These are phyloP conservation scores for Cyamopsis tetragonoloba DNA, from an alignment of 306 rosid species.

Conservation along the genomic window DNA sequence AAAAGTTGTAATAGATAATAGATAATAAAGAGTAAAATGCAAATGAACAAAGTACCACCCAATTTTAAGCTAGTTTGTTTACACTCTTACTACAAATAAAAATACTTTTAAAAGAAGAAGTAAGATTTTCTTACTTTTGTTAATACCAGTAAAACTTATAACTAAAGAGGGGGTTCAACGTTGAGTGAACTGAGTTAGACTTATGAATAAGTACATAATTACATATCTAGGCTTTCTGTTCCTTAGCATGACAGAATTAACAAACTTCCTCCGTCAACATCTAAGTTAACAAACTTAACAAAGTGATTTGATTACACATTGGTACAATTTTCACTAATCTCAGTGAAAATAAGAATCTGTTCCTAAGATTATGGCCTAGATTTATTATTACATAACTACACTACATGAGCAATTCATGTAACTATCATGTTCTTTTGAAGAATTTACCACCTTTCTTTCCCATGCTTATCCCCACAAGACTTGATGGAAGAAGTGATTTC, in stretches of 20 bases:
- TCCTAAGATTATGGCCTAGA: conserved; percentile 20
- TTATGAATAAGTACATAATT: conserved; percentile 34
- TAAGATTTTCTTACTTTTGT: too few relatives aligned
- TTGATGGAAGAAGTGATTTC: conserved; percentile 69
- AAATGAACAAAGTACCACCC: too few relatives aligned
- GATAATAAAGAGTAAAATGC: too few relatives aligned
- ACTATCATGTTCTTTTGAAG: conserved; percentile 59
- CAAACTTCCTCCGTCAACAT: conserved; percentile 26
- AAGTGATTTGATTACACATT: conserved; percentile 24
- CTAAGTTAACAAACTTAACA: conserved; percentile 37
- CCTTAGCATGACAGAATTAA: conserved; percentile 21
- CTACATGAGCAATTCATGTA: conserved; percentile 28
- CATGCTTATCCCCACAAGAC: conserved; percentile 46
- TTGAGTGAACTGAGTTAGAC: conserved; percentile 21
- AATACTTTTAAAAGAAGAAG: too few relatives aligned
- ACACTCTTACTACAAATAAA: too few relatives aligned
- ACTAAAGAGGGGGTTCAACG: too few relatives aligned
- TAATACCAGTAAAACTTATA: too few relatives aligned
- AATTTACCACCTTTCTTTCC: conserved; percentile 90
- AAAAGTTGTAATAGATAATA: too few relatives aligned
- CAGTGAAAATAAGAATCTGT: conserved; percentile 28
- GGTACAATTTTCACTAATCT: conserved; percentile 35
- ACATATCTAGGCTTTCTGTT: conserved; percentile 29
- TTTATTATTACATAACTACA: conserved; percentile 14
- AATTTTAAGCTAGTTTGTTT: too few relatives aligned